phyloP scores from a whole-genome alignment of 306 rosid species.

The Hippophae gyantsensis region DNA sequence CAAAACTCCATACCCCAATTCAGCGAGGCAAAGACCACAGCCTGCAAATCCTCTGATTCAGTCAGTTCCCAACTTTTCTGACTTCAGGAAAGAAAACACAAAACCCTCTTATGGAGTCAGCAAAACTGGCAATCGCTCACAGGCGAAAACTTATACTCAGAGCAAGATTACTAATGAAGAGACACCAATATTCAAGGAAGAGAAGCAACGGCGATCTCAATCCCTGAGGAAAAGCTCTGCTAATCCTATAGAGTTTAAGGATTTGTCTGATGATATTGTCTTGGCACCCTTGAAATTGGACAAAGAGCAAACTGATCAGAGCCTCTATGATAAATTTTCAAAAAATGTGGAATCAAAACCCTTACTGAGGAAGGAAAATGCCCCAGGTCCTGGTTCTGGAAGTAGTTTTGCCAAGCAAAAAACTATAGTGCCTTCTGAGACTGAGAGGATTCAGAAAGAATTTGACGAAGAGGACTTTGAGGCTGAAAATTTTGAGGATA shows the following conservation, averaged over 20 bases:
- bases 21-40: conserved; percentile 60
- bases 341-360: conserved; percentile 43
- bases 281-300: conserved; percentile 66
- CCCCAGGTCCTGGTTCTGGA: conserved; percentile 43
- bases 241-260: conserved; percentile 53
- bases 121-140: conserved; percentile 56
- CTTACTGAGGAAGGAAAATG: conserved; percentile 57
- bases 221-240: conserved; percentile 57
- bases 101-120: conserved; percentile 68
- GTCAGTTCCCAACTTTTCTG: conserved; percentile 94
- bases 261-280: conserved; percentile 48
- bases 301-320: conserved; percentile 49
- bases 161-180: conserved; percentile 68
- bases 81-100: conserved; percentile 91
- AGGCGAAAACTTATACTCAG: conserved; percentile 53
- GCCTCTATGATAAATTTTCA: conserved; percentile 32
- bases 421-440: conserved; percentile 44
- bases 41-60: conserved; percentile 66
- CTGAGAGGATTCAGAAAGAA: conserved; percentile 41
- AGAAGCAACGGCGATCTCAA: conserved; percentile 51
- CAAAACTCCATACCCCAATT: conserved; percentile 39
- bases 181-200: conserved; percentile 48
- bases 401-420: conserved; percentile 44
- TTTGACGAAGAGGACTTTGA: conserved; percentile 56
- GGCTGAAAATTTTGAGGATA: conserved; percentile 49